Evolutionary conservation across 2,329 filamentous ascomycete species (phyloP), one percentile per base, ranked within the genome.

Genomic region (Rutstroemia sp.): DNA sequence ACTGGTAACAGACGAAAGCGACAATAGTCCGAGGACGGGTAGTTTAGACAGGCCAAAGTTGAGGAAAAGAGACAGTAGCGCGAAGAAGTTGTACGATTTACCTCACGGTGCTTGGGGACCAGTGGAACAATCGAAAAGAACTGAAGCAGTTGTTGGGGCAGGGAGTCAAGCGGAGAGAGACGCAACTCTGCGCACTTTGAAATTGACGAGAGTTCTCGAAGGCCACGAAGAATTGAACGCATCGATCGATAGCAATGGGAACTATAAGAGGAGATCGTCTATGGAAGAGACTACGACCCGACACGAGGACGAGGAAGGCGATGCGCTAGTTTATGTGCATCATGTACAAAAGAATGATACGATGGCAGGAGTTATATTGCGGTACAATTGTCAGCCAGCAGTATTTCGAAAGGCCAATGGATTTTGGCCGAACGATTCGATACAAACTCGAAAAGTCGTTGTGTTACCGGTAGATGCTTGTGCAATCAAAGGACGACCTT

Each of bases 351-450:
- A 86, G 14, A 81, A 81, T 46, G 94, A 99, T 72, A 97, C 91
- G 1, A 85, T 97, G 64, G 91, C 92, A 1, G 92, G 94, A 2
- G 85, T 99, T 51, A 87, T 94, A 52, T 85, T 99, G 62, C 88
- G 86, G 65, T 99, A 95, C 72, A 87, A 89, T 65, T 97, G 92
- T 70, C 83, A 88, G 61, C 85, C 91, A 56, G 87, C 92, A 49
- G 80, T 87, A 2, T 85, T 99, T 62, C 81, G 90, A 58, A 94
- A 89, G 69, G 85, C 90, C 41, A 99, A 99, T 70, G 84, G 94
- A 10, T 84, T 99, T 67, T 99, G 94, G 94, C 90, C 91, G 6
- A 90, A 91, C 61, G 94, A 97, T 69, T 90, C 84, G 61, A 87
- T 97, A 38, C 92, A 96, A 70, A 83, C 85, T 49, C 85, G 92